phyloP scores from a whole-genome alignment of 139 green algal genomes.

The Pseudopediastrum boryanum region DNA sequence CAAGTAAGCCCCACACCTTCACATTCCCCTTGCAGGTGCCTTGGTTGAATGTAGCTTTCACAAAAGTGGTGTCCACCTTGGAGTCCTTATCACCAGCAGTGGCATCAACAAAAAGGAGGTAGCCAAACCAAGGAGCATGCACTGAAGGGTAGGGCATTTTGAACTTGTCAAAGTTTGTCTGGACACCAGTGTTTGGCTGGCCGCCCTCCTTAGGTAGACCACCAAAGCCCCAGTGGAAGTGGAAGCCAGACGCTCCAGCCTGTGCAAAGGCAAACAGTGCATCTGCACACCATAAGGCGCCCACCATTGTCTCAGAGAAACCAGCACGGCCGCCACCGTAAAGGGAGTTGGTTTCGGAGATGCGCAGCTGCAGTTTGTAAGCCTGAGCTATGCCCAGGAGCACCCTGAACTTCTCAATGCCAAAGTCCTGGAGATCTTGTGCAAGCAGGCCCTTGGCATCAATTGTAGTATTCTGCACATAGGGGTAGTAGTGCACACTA shows the following conservation, averaged over 20 bases:
- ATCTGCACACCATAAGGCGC: constrained; percentile 27
- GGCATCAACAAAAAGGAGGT: constrained; percentile 22
- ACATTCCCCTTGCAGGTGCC: constrained; percentile 27
- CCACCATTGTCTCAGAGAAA: constrained; percentile 28
- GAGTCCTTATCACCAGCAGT: constrained; percentile 7
- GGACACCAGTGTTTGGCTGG: constrained; percentile 29
- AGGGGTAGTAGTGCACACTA: constrained; percentile 25
- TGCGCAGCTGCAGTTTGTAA: constrained; percentile 25
- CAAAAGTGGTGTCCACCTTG: constrained; percentile 12
- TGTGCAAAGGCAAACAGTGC: constrained; percentile 36
- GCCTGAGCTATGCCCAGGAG: background rate
- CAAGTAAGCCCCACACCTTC: constrained; percentile 26
- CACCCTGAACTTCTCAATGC: constrained; percentile 32
- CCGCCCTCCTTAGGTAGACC: constrained; percentile 1
- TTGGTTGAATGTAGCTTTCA: background rate
- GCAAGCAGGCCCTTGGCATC: constrained; percentile 13
- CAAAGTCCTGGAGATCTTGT: constrained; percentile 38
- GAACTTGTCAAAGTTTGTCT: constrained; percentile 36
- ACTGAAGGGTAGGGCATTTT: constrained; percentile 26
- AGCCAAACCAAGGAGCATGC: constrained; percentile 38
- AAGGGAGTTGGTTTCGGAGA: constrained; percentile 40
- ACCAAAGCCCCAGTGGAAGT: constrained; percentile 39
- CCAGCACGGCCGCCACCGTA: constrained; percentile 32
- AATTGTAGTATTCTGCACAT: constrained; percentile 35
- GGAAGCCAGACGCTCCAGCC: constrained; percentile 28